phyloP scores from a whole-genome alignment of 2,329 filamentous ascomycete species.

The Pestalotiopsis sp. region DNA sequence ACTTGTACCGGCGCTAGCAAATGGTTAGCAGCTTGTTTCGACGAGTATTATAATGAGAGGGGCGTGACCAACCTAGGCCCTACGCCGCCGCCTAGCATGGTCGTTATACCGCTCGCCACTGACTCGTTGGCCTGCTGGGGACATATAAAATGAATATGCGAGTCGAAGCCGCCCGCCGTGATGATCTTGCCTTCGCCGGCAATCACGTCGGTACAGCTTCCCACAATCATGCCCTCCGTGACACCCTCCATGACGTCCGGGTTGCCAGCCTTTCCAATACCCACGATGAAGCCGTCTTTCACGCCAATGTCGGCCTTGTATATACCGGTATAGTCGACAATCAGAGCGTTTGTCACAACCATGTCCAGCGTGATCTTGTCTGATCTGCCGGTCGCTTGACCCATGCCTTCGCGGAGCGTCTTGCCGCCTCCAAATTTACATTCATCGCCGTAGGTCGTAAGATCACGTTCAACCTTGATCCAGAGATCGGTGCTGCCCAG shows the following conservation, averaged over 20 bases:
- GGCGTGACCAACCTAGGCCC: conserved; percentile 70
- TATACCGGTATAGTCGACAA: conserved; percentile 90
- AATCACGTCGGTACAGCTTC: conserved; percentile 88
- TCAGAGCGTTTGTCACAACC: conserved; percentile 85
- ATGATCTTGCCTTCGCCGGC: conserved; percentile 89
- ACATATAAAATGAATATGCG: conserved; percentile 93
- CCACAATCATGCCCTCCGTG: conserved; percentile 75
- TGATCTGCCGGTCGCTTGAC: conserved; percentile 78
- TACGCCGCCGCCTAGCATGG: conserved; percentile 87
- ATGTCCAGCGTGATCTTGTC: conserved; percentile 78
- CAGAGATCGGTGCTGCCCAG: conserved; percentile 86
- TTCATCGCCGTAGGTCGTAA: conserved; percentile 86
- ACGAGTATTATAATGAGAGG: background rate
- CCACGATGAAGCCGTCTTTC: conserved; percentile 83
- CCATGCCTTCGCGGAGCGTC: conserved; percentile 93
- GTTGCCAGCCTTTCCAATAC: conserved; percentile 92
- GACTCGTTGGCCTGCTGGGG: conserved; percentile 88
- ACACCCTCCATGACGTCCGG: conserved; percentile 97
- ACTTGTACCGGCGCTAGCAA: conserved; percentile 74
- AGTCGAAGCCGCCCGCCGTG: conserved; percentile 87
- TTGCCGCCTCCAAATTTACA: conserved; percentile 96
- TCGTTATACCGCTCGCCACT: conserved; percentile 84
- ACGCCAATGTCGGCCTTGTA: conserved; percentile 97
- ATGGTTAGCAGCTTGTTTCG: conserved; percentile 22
- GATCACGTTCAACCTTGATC: conserved; percentile 86